Evolutionary conservation across 805 yeast species (phyloP).

Genomic region (Helenozyma rhizophorensis): DNA sequence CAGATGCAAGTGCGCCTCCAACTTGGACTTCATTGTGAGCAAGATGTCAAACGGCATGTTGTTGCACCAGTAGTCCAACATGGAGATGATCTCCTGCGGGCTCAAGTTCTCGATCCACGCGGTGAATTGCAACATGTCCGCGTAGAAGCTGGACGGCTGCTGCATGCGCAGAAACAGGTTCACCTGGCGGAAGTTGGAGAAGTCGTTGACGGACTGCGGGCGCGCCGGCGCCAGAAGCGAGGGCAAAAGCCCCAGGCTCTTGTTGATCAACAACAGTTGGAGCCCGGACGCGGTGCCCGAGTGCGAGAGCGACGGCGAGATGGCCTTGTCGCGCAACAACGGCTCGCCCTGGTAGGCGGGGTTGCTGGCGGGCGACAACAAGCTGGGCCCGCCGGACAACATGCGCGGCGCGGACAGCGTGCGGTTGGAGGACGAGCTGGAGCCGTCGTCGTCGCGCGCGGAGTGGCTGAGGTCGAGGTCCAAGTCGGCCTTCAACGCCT

Average conservation of each 20-base stretch:
- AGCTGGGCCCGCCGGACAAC: conserved; percentile 10
- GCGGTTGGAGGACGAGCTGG: conserved; percentile 1
- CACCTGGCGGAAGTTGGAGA: conserved; percentile 10
- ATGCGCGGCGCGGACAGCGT: conserved; percentile 2
- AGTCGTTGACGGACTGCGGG: conserved; percentile 42
- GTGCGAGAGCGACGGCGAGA: conserved; percentile 22
- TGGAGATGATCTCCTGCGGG: conserved; percentile 48
- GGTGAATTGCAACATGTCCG: conserved; percentile 47
- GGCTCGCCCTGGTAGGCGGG: conserved; percentile 5
- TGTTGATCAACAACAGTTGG: conserved; percentile 24
- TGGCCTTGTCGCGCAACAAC: conserved; percentile 18
- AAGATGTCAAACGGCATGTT: conserved; percentile 49
- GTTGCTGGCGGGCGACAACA: conserved; percentile 16
- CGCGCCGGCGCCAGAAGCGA: conserved; percentile 32
- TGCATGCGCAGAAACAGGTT: conserved; percentile 5
- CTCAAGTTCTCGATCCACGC: conserved; percentile 29
- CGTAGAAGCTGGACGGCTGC: conserved; percentile 26
- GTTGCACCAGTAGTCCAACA: conserved; percentile 51
- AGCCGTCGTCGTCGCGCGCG: conserved; percentile 5
- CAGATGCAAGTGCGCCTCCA: conserved; percentile 35
- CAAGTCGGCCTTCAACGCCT: conserved; percentile 42
- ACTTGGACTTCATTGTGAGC: conserved; percentile 43
- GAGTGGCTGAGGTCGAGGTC: conserved; percentile 37
- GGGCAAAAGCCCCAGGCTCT: conserved; percentile 22
- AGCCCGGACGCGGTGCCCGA: conserved; percentile 14